Evolutionary conservation across 1,284 basidiomycete species (phyloP).

Genomic region (Sporisorium graminicola): DNA sequence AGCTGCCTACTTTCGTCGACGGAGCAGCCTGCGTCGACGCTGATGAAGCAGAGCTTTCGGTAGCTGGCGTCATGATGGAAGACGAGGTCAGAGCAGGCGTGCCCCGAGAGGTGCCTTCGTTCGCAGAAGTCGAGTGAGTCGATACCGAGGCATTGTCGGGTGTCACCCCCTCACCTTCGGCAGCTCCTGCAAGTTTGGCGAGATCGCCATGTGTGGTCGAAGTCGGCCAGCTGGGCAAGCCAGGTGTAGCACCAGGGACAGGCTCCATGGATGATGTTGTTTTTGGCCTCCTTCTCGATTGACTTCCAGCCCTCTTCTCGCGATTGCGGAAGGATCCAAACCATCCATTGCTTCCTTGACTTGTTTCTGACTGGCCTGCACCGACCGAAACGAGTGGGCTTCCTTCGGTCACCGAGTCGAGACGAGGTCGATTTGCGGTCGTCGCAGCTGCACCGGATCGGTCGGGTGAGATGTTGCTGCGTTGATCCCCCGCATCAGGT

Average conservation of each 20-base stretch:
- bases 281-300: slow-evolving; percentile 44
- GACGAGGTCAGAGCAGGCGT: slow-evolving; percentile 14
- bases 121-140: slow-evolving; percentile 38
- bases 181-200: slow-evolving; percentile 4
- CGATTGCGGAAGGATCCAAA: slow-evolving; percentile 53
- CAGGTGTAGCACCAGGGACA: background rate
- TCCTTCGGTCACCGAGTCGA: slow-evolving; percentile 39
- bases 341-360: slow-evolving; percentile 41
- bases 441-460: slow-evolving; percentile 23
- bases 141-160: slow-evolving; percentile 41
- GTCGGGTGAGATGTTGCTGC: slow-evolving; percentile 32
- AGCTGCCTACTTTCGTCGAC: no score
- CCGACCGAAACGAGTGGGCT: slow-evolving; percentile 17
- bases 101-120: slow-evolving; percentile 27
- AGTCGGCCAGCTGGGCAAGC: slow-evolving; percentile 8
- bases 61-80: slow-evolving; percentile 27
- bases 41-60: slow-evolving; percentile 16
- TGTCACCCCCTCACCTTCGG: slow-evolving; percentile 13
- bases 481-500: slow-evolving; percentile 18
- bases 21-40: slow-evolving; percentile 9
- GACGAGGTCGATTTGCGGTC: slow-evolving; percentile 26
- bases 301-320: slow-evolving; percentile 42
- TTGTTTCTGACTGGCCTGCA: slow-evolving; percentile 17
- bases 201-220: slow-evolving; percentile 20
- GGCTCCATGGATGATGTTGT: slow-evolving; percentile 33